Base-by-base conservation (phyloP, 176 grass and related monocot genomes). In the Alloteropsis semialata region DNA sequence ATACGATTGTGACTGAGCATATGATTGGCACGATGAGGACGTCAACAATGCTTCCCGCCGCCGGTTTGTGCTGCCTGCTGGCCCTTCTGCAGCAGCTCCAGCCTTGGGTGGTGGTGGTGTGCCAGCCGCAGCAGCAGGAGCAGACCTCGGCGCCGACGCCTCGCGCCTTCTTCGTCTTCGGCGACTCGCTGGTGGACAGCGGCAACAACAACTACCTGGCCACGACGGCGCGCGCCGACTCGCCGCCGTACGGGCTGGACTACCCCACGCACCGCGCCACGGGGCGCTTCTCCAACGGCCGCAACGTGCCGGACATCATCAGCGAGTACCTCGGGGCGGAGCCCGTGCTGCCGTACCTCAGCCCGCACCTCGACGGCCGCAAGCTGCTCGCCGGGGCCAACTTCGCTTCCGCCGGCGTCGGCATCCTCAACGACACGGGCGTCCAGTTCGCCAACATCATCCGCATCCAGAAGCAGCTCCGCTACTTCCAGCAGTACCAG, bases 401-500 rank as follows among this genome's bases (percentile, higher is more conserved):
- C 82, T 92, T 92, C 39, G 90, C 90, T 1, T 92, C 90, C 0
- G 90, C 90, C 22, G 91, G 91, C 5, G 66, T 92, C 1, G 87
- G 91, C 4, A 87, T 92, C 62, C 87, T 89, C 54, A 92, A 92
- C 59, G 91, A 92, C 61, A 92, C 91, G 2, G 87, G 87, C 65
- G 38, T 87, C 45, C 84, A 92, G 78, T 92, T 92, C 10, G 87
- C 67, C 42, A 88, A 94, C 83, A 86, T 91, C 42, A 94, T 94
- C 44, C 81, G 88, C 75, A 91, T 94, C 33, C 54, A 72, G 70
- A 88, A 88, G 86, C 92, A 94, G 80, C 83, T 94, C 19, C 82
- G 84, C 0, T 94, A 94, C 86, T 94, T 94, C 77, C 22, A 73
- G 80, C 92, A 94, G 83, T 91, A 94, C 86, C 92, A 94, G 83